Conservation (phyloP, 495 filamentous ascomycete species). For the Bacidia rubella region DNA sequence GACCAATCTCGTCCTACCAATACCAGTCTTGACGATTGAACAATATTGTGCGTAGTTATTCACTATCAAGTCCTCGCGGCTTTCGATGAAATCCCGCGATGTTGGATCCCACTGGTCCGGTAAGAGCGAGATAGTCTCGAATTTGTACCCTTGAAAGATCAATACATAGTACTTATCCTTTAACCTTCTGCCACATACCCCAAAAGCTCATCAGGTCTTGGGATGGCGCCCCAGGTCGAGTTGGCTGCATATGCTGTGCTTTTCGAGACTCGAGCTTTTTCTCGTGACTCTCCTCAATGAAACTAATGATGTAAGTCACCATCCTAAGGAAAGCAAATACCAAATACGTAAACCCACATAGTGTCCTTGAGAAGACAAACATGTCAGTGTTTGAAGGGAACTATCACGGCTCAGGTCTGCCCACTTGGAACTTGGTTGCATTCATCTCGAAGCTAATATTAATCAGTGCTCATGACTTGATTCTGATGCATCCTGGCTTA, state of each 20-base stretch:
- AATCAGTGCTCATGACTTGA: slow-evolving; percentile 4
- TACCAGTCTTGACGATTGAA: slow-evolving; percentile 75
- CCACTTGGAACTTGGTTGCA: slow-evolving; percentile 76
- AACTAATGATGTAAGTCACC: slow-evolving; percentile 37
- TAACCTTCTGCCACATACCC: slow-evolving; percentile 26
- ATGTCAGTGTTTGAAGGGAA: background rate
- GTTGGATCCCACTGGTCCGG: slow-evolving; percentile 57
- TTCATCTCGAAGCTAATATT: slow-evolving; percentile 81
- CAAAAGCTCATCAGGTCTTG: slow-evolving; percentile 55
- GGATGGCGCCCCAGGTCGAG: slow-evolving; percentile 41
- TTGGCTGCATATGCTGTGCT: slow-evolving; percentile 36
- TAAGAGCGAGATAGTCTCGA: slow-evolving; percentile 72
- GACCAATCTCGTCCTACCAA: slow-evolving; percentile 56
- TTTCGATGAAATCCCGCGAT: slow-evolving; percentile 62
- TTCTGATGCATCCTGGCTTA: slow-evolving; percentile 25
- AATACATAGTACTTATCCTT: slow-evolving; percentile 4
- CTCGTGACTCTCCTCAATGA: slow-evolving; percentile 80
- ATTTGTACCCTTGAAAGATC: slow-evolving; percentile 68
- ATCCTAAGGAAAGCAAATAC: background rate
- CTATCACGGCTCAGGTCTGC: slow-evolving; percentile 15
- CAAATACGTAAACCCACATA: slow-evolving; percentile 43
- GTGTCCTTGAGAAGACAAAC: slow-evolving; percentile 42
- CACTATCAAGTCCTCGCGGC: slow-evolving; percentile 52
- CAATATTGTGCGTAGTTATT: slow-evolving; percentile 90
- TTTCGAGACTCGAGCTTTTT: slow-evolving; percentile 46